A percentile compares a stretch with the other conserved stretches of the same genome.
phyloP scores from a whole-genome alignment of 2,329 filamentous ascomycete genomes.

The Sporothrix brasiliensis region DNA sequence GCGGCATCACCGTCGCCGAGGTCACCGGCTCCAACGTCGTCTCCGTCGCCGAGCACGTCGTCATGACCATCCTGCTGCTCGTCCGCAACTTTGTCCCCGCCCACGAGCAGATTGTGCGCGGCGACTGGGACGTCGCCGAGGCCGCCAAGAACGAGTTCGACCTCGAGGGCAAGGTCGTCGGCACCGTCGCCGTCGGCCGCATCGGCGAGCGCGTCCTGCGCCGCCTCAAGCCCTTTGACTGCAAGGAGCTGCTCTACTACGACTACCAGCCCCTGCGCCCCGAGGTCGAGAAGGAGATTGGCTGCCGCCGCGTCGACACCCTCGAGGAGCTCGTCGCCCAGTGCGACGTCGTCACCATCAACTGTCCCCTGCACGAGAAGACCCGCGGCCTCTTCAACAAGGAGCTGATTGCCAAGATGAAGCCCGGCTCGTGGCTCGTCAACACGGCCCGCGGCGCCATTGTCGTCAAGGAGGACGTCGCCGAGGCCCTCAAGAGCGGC shows the following conservation, averaged over 20 bases:
- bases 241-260: conserved; percentile 99
- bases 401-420: conserved; percentile 97
- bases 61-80: conserved; percentile 97
- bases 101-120: conserved; percentile 85
- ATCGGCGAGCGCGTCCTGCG: conserved; percentile 98
- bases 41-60: conserved; percentile 96
- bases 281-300: conserved; percentile 93
- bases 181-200: conserved; percentile 94
- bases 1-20: conserved; percentile 94
- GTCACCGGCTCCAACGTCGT: conserved; percentile 98
- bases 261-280: conserved; percentile 93
- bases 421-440: conserved; percentile 94
- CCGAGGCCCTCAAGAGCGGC: conserved; percentile 85
- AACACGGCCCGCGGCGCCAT: conserved; percentile 99
- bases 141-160: conserved; percentile 99
- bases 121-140: conserved; percentile 93
- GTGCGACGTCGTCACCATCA: conserved; percentile 98
- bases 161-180: conserved; percentile 95
- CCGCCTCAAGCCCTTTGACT: conserved; percentile 95
- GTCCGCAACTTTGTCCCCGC: conserved; percentile 98
- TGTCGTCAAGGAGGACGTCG: conserved; percentile 98
- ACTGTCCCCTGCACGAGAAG: conserved; percentile 99
- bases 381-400: conserved; percentile 97
- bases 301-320: conserved; percentile 81
- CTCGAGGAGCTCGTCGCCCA: conserved; percentile 93